Conservation (phyloP, 2,329 filamentous ascomycete species). For the Ilyonectria mors-panacis region DNA sequence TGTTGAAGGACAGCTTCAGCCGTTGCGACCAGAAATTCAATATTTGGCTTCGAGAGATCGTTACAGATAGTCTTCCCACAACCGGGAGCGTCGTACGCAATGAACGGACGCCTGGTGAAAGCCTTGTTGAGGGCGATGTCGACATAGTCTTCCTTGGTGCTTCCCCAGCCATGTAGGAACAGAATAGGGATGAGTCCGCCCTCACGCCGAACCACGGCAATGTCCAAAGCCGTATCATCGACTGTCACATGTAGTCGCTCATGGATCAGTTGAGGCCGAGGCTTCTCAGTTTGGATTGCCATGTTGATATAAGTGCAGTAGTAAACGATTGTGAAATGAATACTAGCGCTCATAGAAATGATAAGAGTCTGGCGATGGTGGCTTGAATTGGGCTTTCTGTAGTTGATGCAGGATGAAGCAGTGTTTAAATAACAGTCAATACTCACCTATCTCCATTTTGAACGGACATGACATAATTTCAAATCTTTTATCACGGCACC, state of each 20-base stretch:
- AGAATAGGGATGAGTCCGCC: constrained; percentile 31
- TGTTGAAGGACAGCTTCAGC: constrained; percentile 36
- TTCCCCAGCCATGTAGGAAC: constrained; percentile 47
- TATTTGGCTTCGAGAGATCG: constrained; percentile 33
- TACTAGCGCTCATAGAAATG: no score
- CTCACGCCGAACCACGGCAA: constrained; percentile 10
- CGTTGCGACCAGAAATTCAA: constrained; percentile 39
- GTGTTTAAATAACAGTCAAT: neutral
- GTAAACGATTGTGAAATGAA: neutral
- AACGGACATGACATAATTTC: neutral
- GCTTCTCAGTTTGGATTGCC: neutral
- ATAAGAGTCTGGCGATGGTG: neutral
- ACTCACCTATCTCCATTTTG: neutral
- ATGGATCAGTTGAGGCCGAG: neutral
- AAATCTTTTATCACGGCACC: neutral
- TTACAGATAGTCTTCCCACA: constrained; percentile 38
- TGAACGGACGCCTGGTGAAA: constrained; percentile 34
- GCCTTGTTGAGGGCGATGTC: constrained; percentile 38
- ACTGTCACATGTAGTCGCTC: constrained; percentile 1
- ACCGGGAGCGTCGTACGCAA: constrained; percentile 46
- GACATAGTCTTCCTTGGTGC: constrained; percentile 46
- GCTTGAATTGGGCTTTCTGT: neutral
- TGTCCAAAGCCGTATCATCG: constrained; percentile 1
- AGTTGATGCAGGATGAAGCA: neutral
- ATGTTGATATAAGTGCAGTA: neutral